Base-by-base conservation (phyloP, 257 asterid species). In the Eucommia ulmoides region DNA sequence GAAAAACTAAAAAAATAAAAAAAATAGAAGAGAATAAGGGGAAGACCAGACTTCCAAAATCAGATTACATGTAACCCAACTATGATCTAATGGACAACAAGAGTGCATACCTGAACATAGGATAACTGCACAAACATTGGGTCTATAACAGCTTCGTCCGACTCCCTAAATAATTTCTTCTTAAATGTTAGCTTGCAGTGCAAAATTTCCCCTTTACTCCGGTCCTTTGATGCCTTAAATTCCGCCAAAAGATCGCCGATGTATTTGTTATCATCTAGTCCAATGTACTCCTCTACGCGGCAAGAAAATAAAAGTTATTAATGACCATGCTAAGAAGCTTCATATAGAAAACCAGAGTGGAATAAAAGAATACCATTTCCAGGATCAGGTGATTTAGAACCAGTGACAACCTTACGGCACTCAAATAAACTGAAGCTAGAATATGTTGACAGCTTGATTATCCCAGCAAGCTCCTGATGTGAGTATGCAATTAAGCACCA, bases 211-310 rank as follows among this genome's bases (percentile, higher is more conserved):
- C 93, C 99, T 74, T 87, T 91, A 62, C 89, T 87, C 55, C 95
- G 80, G 56, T 91, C 99, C 59, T 86, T 91, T 21, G 95, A 81
- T 45, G 88, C 80, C 79, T 86, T 91, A 68, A 91, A 91, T 70
- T 86, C 99, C 8, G 97, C 93, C 14, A 91, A 79, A 51, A 91
- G 74, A 68, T 91, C 99, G 23, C 99, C 99, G 55, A 91, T 83
- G 60, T 91, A 91, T 59, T 78, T 79, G 61, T 86, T 86, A 65
- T 91, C 99, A 65, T 91, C 99, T 68, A 91, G 69, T 51, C 97
- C 89, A 45, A 81, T 69, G 60, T 86, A 81, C 66, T 91, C 99
- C 75, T 86, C 99, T 91, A 45, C 65, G 65, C 1, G 58, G 56
- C 22, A 60, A 20, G 44, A 50, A 42, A 10, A 16, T 2, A 10